Conservation (phyloP, 1,284 basidiomycete species). For the Kwoniella shivajii region DNA sequence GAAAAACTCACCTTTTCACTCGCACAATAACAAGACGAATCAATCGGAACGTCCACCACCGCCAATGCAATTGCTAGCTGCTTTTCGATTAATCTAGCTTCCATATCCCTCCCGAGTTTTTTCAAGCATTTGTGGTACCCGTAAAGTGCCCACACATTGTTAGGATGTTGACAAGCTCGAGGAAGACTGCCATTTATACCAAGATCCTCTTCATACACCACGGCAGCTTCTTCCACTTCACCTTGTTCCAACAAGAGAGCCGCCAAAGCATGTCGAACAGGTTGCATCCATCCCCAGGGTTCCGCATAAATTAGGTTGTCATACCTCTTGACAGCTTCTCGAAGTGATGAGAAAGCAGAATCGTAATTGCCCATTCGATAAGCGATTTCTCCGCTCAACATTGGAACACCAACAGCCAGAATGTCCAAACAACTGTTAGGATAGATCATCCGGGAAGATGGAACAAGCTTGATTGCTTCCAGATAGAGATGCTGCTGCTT, state of each 20-base stretch:
- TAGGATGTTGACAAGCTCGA: slow-evolving; percentile 44
- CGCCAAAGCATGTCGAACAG: slow-evolving; percentile 47
- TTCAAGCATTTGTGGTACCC: slow-evolving; percentile 49
- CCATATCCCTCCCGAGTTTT: slow-evolving; percentile 29
- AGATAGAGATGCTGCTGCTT: slow-evolving; percentile 26
- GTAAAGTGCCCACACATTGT: slow-evolving; percentile 50
- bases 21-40: slow-evolving; percentile 41
- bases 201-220: slow-evolving; percentile 43
- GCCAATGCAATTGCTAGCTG: slow-evolving; percentile 39
- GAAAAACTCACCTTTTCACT: not conserved
- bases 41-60: slow-evolving; percentile 40
- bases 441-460: slow-evolving; percentile 29
- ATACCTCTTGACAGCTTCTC: slow-evolving; percentile 31
- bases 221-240: slow-evolving; percentile 35
- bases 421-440: slow-evolving; percentile 40
- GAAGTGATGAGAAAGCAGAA: slow-evolving; percentile 36
- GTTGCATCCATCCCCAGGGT: slow-evolving; percentile 51
- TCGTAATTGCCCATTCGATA: slow-evolving; percentile 40
- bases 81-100: slow-evolving; percentile 35
- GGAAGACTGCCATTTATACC: slow-evolving; percentile 37
- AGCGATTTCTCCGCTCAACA: slow-evolving; percentile 46
- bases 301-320: slow-evolving; percentile 46
- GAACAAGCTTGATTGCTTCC: slow-evolving; percentile 19
- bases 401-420: slow-evolving; percentile 38
- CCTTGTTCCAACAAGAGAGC: slow-evolving; percentile 45